phyloP scores from a whole-genome alignment of 2,329 filamentous ascomycete species.

The Elsinoe ampelina region DNA sequence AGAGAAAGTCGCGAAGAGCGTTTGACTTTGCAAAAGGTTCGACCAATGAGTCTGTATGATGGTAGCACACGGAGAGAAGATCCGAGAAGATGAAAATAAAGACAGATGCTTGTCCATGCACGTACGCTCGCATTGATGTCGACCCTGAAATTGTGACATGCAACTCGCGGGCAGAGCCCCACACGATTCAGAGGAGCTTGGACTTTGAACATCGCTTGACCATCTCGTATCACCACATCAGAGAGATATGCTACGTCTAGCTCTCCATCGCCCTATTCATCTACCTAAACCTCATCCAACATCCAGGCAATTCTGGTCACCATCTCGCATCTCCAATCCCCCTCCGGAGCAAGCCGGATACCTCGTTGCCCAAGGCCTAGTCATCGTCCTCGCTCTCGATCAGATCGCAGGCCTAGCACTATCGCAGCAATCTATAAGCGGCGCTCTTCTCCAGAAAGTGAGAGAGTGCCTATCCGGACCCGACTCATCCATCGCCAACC shows the following conservation, averaged over 20 bases:
- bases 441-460: neutral
- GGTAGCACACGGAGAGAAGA: neutral
- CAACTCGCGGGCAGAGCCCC: neutral
- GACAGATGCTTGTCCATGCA: neutral
- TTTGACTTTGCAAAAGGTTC: neutral
- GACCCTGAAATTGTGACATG: constrained; percentile 8
- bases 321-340: constrained; percentile 24
- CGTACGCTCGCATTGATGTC: neutral
- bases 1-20: neutral
- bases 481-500: neutral
- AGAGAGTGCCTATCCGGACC: neutral
- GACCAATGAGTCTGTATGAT: neutral
- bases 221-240: neutral
- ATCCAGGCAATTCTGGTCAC: constrained; percentile 23
- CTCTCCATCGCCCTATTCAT: neutral
- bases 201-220: neutral
- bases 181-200: neutral
- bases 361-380: constrained; percentile 27
- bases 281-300: neutral
- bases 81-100: too few species aligned
- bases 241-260: neutral
- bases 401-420: constrained; percentile 3
- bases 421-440: constrained; percentile 4
- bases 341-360: constrained; percentile 24
- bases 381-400: constrained; percentile 21